Base-by-base conservation (phyloP, 2,329 filamentous ascomycete species). In the Lachnellula subtilissima region DNA sequence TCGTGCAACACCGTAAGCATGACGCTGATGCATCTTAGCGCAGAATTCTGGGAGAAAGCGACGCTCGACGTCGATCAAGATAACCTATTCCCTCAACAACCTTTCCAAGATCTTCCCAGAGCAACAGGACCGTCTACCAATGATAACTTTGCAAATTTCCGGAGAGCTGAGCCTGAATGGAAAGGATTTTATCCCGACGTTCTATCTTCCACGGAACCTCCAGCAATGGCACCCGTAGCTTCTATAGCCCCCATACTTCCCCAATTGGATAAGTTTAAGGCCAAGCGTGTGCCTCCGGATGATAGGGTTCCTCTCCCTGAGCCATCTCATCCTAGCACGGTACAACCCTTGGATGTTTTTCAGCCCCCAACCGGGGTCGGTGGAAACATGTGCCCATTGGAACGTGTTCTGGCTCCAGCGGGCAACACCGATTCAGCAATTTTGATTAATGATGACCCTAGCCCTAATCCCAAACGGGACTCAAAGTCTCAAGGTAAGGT, bases 281-380 rank as follows among this genome's bases (percentile, higher is more conserved):
- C 54, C 28, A 49, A 48, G 14, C 37, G 54, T 45, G 9, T 54
- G 35, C 48, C 50, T 36, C 43, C 57, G 48, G 52, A 59, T 47
- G 50, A 56, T 9, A 56, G 45, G 19, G 47, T 46, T 15, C 52
- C 57, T 52, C 28, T 40, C 28, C 47, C 59, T 39, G 58, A 62
- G 46, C 42, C 50, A 28, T 54, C 52, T 15, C 54, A 51, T n/a
- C 51, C 37, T n/a, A 57, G 62, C 14, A 66, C 65, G 32, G 54
- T 67, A 7, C 55, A 68, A 39, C 64, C 62, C 28, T 54, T 59
- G 42, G 64, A 67, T 32, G 53, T 66, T 51, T 58, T 63, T 36
- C 51, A 28, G 25, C 35, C 49, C 7, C 54, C 57, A 25, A 47
- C 51, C 17, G 48, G 25, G 11, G 50, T 57, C 17, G 48, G 42